Conservation (phyloP, 163 green algal genomes). For the Volvox carteri region DNA sequence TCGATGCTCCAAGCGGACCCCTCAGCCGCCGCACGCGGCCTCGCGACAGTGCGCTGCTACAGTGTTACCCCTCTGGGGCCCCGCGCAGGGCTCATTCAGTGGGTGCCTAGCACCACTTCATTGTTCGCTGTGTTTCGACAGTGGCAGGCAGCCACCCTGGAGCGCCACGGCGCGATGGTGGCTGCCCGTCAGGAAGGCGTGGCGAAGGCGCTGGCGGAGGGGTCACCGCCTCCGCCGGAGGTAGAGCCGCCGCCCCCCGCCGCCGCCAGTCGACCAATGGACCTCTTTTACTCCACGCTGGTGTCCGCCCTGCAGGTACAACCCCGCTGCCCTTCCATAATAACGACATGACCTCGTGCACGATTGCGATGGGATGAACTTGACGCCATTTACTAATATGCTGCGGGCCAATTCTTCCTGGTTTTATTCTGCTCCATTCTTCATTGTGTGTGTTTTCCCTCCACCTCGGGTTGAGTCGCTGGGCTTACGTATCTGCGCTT, state of each 20-base stretch:
- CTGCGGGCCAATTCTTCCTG: too few species aligned
- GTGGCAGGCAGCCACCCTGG: conserved; percentile 74
- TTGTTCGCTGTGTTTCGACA: conserved; percentile 81
- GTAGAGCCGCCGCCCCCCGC: conserved; percentile 45
- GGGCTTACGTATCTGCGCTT: too few species aligned
- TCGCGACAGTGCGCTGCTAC: conserved; percentile 69
- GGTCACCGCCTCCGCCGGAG: conserved; percentile 23
- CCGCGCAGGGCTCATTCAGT: conserved; percentile 86
- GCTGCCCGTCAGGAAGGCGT: conserved; percentile 52
- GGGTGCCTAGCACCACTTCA: conserved; percentile 84
- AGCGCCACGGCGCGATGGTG: conserved; percentile 63
- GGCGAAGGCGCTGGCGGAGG: conserved; percentile 45
- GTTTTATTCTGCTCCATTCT: too few species aligned
- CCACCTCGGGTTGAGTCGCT: too few species aligned
- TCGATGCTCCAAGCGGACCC: conserved; percentile 62
- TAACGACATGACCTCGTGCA: too few species aligned
- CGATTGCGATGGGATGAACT: too few species aligned
- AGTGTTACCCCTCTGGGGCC: conserved; percentile 85
- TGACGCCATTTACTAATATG: too few species aligned
- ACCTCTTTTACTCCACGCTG: conserved; percentile 70
- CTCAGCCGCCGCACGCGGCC: not conserved
- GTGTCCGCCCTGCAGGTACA: conserved; percentile 56
- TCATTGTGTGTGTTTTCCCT: too few species aligned
- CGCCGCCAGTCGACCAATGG: conserved; percentile 57
- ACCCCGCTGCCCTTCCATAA: too few species aligned